Evolutionary conservation across 2,329 filamentous ascomycete species (phyloP), one percentile per base, ranked within the genome.

Genomic region (Neonectria faginata): DNA sequence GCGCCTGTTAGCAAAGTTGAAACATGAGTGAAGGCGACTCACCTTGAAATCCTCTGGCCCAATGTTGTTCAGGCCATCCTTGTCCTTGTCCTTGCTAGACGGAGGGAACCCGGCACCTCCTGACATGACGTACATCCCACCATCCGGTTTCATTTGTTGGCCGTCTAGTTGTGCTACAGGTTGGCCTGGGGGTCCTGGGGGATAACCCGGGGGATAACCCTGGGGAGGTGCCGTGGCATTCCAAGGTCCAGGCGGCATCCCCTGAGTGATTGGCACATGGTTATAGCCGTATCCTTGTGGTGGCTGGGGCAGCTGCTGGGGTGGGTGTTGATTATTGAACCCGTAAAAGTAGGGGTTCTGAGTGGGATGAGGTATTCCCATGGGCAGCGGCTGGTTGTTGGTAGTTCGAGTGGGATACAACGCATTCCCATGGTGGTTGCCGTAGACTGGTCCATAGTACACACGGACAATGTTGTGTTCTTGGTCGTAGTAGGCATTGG

Each of bases 401-500:
- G 76, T 66, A 25, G 77, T 70, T 6, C 76, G 77, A 7, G 72
- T 75, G 2, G 85, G 84, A 70, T 88, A 85, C n/a, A 86, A 70
- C 2, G 77, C 73, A 25, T 72, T 69, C 1, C 79, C 80, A 25
- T 79, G 77, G 25, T 83, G 81, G 66, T 86, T 86, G 5, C 86
- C 86, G 70, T 87, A 89, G 0, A 79, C 77, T 3, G 83, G 82
- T 0, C 86, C 87, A 66, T 89, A 84, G 66, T 89, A 89, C 27
- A 89, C 82, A 14, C 86, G 84, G 54, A 87, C 79, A 20, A 86
- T 75, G 33, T 85, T 83, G 66, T 82, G 80, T 50, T 80, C 78
- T n/a, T 79, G 73, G 69, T 89, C 86, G 69, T 84, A 85, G 71
- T 86, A 89, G 45, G 87, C 85, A 69, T 89, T 90, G 12, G 87